A percentile compares a stretch with the other conserved stretches of the same genome.
Evolutionary conservation across 129 eudicot species (phyloP).

Genomic region (sunflower (Helianthus annuus)): HanXRQr2.0-SUNRISE NC_035446.2:166523167-166523666

Average conservation of each 20-base stretch:
- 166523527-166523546: constrained; percentile 65
- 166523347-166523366: constrained; percentile 61
- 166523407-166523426: constrained; percentile 64
- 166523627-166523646: constrained; percentile 9
- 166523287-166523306: constrained; percentile 33
- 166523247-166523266: constrained; percentile 64
- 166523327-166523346: constrained; percentile 66
- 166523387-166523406: constrained; percentile 76
- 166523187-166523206: constrained; percentile 46
- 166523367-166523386: constrained; percentile 56
- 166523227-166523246: constrained; percentile 59
- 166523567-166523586: constrained; percentile 57
- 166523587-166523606: constrained; percentile 58
- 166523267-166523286: constrained; percentile 34
- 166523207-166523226: constrained; percentile 52
- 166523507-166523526: constrained; percentile 49
- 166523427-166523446: constrained; percentile 66
- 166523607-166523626: not conserved
- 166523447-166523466: constrained; percentile 75
- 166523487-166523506: constrained; percentile 48
- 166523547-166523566: constrained; percentile 52
- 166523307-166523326: constrained; percentile 35
- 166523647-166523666: constrained; percentile 3
- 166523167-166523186: constrained; percentile 47
- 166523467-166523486: constrained; percentile 75